A percentile compares a stretch with the other conserved stretches of the same genome.
Conservation (phyloP, 139 green algal genomes). For the Auxenochlorella pyrenoidosa region DNA sequence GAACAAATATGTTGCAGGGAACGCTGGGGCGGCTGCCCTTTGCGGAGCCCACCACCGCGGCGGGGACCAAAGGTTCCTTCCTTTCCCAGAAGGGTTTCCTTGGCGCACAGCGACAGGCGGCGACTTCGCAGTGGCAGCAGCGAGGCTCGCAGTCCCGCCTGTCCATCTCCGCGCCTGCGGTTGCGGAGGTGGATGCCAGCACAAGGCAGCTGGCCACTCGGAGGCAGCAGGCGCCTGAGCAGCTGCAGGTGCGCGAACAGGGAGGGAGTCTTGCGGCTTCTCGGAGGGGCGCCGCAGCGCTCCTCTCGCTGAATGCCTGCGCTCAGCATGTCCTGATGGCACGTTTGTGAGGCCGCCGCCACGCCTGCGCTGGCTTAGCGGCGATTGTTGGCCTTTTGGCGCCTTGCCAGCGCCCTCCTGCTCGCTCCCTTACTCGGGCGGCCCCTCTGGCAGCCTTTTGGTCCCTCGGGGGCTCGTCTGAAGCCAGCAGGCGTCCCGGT, state of each 20-base stretch:
- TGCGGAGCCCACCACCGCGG: neutral
- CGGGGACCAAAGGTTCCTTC: neutral
- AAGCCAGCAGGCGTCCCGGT: neutral
- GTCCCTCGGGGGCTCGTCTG: neutral
- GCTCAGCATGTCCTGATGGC: too few species aligned
- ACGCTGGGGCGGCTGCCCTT: neutral
- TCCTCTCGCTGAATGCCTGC: neutral
- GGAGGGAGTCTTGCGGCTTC: neutral
- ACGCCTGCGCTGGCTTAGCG: neutral
- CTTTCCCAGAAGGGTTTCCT: conserved; percentile 1
- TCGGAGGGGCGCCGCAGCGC: neutral
- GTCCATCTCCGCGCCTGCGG: conserved; percentile 9
- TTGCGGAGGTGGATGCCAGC: neutral
- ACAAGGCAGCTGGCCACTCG: neutral
- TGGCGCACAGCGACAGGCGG: neutral
- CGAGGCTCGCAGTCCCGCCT: conserved; percentile 5
- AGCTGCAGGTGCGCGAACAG: conserved; percentile 15
- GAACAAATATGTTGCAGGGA: too few species aligned
- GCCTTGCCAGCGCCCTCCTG: neutral
- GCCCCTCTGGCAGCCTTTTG: neutral
- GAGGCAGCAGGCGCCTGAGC: neutral
- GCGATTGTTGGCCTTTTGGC: neutral
- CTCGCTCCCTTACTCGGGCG: neutral
- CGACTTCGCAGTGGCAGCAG: neutral
- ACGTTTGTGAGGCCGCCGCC: conserved; percentile 1